Evolutionary conservation across 1,284 basidiomycete genomes (phyloP).

Genomic region (Caloboletus firmus): DNA sequence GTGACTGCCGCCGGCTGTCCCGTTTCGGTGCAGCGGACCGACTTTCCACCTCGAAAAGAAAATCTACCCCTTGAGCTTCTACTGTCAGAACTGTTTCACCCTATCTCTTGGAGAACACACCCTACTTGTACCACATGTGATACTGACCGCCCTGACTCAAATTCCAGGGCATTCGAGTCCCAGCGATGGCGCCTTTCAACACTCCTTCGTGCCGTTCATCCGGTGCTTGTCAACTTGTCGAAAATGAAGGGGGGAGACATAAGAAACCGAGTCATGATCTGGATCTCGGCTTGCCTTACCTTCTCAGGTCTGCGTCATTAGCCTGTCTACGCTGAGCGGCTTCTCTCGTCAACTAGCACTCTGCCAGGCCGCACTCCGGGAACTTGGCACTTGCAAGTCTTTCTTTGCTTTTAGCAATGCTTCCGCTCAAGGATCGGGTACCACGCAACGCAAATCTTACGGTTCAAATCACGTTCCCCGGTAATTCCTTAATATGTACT

Average conservation of each 20-base stretch:
- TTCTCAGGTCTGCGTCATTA: background rate
- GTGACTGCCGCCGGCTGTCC: background rate
- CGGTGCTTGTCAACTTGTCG: background rate
- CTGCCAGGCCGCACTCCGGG: no score
- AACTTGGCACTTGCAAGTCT: background rate
- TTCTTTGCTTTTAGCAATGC: background rate
- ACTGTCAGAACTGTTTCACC: background rate
- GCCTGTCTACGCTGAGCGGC: background rate
- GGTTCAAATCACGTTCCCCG: background rate
- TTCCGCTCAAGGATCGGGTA: background rate
- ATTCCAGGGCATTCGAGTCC: background rate
- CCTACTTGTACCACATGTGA: background rate
- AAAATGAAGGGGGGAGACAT: background rate
- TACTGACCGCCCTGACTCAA: background rate
- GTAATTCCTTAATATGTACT: background rate
- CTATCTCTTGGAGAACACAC: background rate
- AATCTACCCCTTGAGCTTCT: background rate
- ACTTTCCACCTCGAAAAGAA: background rate
- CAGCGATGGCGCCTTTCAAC: background rate
- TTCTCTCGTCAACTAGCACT: background rate
- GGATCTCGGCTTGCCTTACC: conserved; percentile 3
- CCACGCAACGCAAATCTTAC: background rate
- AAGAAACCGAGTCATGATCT: conserved; percentile 7
- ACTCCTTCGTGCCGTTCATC: conserved; percentile 1
- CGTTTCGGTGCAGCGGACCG: background rate